A percentile compares a stretch with the other conserved stretches of the same genome.
phyloP scores from a whole-genome alignment of 768 basidiomycete genomes.

The Vishniacozyma victoriae region DNA sequence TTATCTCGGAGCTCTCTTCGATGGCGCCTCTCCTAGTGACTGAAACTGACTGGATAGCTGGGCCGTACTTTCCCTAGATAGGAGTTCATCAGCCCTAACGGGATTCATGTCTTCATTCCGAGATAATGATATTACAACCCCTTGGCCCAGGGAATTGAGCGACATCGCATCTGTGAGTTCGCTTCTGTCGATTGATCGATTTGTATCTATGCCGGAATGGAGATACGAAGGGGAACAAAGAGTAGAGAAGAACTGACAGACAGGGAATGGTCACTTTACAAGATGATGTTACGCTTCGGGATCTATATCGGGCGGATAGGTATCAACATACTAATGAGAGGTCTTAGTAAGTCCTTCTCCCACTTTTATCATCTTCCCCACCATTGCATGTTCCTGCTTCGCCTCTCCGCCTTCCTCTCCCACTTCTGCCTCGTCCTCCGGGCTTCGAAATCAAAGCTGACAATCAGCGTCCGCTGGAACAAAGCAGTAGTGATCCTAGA shows the following conservation, averaged over 20 bases:
- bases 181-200: not conserved
- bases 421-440: not conserved
- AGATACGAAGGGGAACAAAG: not conserved
- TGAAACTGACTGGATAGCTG: too few relatives aligned
- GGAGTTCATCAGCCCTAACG: slow-evolving; percentile 25
- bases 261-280: slow-evolving; percentile 22
- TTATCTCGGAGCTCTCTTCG: too few relatives aligned
- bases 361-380: too few relatives aligned
- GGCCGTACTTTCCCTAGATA: slow-evolving; percentile 27
- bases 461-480: slow-evolving; percentile 21
- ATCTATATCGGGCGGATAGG: slow-evolving; percentile 19
- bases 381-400: too few relatives aligned
- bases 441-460: not conserved
- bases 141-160: slow-evolving; percentile 28
- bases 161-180: slow-evolving; percentile 30
- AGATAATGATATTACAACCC: slow-evolving; percentile 39
- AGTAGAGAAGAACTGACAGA: not conserved
- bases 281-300: slow-evolving; percentile 30
- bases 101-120: slow-evolving; percentile 23
- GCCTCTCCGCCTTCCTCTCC: too few relatives aligned
- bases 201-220: not conserved
- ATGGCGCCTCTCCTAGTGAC: too few relatives aligned
- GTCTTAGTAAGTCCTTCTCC: slow-evolving; percentile 18
- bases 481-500: slow-evolving; percentile 29
- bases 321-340: slow-evolving; percentile 15